Conservation (phyloP, 345 rosid genomes). For the Populus alba region DNA sequence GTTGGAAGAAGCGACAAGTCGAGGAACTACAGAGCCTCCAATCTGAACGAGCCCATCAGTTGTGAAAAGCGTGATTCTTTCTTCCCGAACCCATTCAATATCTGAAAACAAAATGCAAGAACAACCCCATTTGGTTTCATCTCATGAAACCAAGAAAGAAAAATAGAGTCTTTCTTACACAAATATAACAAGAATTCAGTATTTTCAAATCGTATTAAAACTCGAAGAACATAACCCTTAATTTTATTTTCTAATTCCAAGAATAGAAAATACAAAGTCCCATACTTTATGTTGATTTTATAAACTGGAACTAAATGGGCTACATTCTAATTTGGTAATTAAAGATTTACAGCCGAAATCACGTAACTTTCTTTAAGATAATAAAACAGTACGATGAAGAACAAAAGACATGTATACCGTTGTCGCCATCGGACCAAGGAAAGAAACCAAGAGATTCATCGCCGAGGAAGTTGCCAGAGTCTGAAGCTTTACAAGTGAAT, state of each 20-base stretch:
- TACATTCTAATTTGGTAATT: not conserved
- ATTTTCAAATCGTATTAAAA: not conserved
- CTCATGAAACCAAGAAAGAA: not conserved
- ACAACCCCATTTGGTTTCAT: not conserved
- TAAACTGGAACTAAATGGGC: not conserved
- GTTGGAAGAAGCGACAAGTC: slow-evolving; percentile 50
- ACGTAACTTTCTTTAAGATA: not conserved
- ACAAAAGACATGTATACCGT: slow-evolving; percentile 33
- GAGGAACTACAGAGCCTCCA: slow-evolving; percentile 85
- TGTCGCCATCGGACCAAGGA: slow-evolving; percentile 63
- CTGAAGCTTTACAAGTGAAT: slow-evolving; percentile 50
- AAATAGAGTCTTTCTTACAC: not conserved
- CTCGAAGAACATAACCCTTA: not conserved
- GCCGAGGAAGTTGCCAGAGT: slow-evolving; percentile 46
- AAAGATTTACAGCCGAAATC: not conserved
- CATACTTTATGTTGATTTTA: not conserved
- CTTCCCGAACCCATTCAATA: slow-evolving; percentile 84
- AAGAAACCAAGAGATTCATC: slow-evolving; percentile 63
- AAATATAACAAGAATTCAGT: not conserved
- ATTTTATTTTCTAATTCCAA: not conserved
- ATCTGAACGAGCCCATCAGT: slow-evolving; percentile 85
- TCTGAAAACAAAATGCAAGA: slow-evolving; percentile 26
- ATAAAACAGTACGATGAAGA: slow-evolving; percentile 3
- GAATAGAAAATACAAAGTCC: not conserved
- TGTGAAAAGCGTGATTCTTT: slow-evolving; percentile 75